A percentile compares a stretch with the other conserved stretches of the same genome.
These are phyloP conservation scores for Penstemon newberryi DNA, from an alignment of 257 asterid genomes.

Conservation along the genomic window DNA sequence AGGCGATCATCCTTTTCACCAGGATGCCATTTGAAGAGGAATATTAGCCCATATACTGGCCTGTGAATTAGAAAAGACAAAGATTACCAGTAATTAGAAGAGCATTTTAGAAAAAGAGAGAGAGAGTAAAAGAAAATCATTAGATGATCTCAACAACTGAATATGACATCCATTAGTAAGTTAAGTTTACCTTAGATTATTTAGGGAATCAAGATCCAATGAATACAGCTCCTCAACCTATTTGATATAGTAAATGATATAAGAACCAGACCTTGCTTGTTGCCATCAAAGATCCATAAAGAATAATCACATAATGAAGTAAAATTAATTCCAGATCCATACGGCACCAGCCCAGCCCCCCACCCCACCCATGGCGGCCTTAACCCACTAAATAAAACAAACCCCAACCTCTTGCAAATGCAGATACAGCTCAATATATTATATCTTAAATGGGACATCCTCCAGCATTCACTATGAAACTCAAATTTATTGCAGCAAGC, in stretches of 20 bases:
- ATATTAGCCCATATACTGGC: conserved; percentile 89
- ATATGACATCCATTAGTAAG: conserved; percentile 6
- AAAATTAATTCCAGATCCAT: conserved; percentile 3
- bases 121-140: conserved; percentile 2
- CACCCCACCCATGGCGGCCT: background rate
- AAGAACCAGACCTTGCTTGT: conserved; percentile 17
- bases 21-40: conserved; percentile 98
- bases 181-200: conserved; percentile 65
- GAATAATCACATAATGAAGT: conserved; percentile 8
- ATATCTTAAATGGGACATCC: no score
- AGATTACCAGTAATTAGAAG: background rate
- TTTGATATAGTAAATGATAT: conserved; percentile 30
- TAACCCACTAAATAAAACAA: conserved; percentile 12
- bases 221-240: conserved; percentile 99
- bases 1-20: conserved; percentile 93
- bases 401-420: background rate
- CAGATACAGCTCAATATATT: background rate
- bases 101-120: background rate
- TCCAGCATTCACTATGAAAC: conserved; percentile 5
- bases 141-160: background rate
- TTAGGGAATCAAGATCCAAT: conserved; percentile 84
- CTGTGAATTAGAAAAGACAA: conserved; percentile 39
- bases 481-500: conserved; percentile 14
- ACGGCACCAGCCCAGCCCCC: background rate
- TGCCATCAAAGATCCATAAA: conserved; percentile 12